A percentile compares a stretch with the other conserved stretches of the same genome.
Evolutionary conservation across 2,329 filamentous ascomycete genomes (phyloP).

Genomic region (Pseudopyrenochaeta lycopersici): DNA sequence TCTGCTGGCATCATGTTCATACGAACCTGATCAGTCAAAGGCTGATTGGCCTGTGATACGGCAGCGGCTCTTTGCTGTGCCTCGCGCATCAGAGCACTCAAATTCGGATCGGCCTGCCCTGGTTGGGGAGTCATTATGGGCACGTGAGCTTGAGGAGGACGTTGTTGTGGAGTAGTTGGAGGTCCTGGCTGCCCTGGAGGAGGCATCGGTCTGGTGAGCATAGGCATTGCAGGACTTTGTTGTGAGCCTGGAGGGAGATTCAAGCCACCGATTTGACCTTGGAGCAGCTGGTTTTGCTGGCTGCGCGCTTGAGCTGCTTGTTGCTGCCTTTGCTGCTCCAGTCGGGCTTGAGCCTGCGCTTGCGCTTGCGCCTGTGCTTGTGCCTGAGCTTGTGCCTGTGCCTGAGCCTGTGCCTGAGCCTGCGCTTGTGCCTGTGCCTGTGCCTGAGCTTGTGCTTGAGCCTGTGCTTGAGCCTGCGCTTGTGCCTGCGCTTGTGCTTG

Average conservation of each 20-base stretch:
- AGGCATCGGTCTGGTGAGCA: slow-evolving; percentile 58
- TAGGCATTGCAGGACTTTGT: slow-evolving; percentile 59
- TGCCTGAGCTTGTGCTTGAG: slow-evolving; percentile 2
- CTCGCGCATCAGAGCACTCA: slow-evolving; percentile 43
- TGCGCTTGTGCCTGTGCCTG: slow-evolving; percentile 17
- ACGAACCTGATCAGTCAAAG: slow-evolving; percentile 43
- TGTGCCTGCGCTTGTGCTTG: slow-evolving; percentile 3
- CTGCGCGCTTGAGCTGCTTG: slow-evolving; percentile 46
- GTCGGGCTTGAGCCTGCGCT: slow-evolving; percentile 41
- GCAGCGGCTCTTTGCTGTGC: slow-evolving; percentile 46
- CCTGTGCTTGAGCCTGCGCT: slow-evolving; percentile 1
- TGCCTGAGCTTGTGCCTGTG: slow-evolving; percentile 37
- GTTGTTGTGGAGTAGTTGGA: slow-evolving; percentile 45
- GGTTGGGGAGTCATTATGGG: slow-evolving; percentile 47
- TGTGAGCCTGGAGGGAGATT: slow-evolving; percentile 52
- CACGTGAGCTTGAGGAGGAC: slow-evolving; percentile 46
- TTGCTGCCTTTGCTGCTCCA: slow-evolving; percentile 45
- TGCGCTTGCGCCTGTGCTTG: slow-evolving; percentile 50
- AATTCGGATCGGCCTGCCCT: slow-evolving; percentile 37
- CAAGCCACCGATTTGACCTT: slow-evolving; percentile 52
- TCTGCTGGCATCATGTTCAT: slow-evolving; percentile 43
- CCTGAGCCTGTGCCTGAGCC: slow-evolving; percentile 35
- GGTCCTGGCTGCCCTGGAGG: slow-evolving; percentile 54
- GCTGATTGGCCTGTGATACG: slow-evolving; percentile 34
- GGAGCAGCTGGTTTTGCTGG: slow-evolving; percentile 41